These are phyloP conservation scores for Styphnolobium japonicum DNA, from an alignment of 306 rosid species.

Conservation along the genomic window DNA sequence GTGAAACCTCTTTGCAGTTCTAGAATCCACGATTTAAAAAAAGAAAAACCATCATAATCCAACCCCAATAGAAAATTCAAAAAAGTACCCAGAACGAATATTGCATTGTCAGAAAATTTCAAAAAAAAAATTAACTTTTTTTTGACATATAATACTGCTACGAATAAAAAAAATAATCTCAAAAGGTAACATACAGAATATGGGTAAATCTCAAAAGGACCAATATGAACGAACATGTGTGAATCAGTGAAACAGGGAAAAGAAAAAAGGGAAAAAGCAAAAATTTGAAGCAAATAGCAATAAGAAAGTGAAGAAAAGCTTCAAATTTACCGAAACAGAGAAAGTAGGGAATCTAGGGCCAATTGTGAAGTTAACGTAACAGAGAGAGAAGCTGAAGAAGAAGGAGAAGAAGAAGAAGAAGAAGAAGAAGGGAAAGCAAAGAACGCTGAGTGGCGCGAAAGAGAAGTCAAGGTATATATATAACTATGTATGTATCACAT, in stretches of 20 bases:
- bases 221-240: not conserved
- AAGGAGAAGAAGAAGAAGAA: no score
- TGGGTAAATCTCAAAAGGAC: not conserved
- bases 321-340: not conserved
- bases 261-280: not conserved
- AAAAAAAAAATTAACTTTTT: not conserved
- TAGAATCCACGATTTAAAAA: not conserved
- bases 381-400: not conserved
- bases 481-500: no score
- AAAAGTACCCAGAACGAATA: not conserved
- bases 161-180: not conserved
- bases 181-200: not conserved
- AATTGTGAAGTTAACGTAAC: not conserved
- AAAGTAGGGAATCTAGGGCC: not conserved
- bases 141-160: not conserved
- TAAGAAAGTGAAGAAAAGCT: not conserved
- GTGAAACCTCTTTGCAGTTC: not conserved
- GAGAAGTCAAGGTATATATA: not conserved
- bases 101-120: not conserved
- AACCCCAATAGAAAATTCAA: not conserved
- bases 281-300: not conserved
- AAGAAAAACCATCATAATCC: not conserved
- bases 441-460: slow-evolving; percentile 54
- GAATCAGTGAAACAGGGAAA: slow-evolving; percentile 7
- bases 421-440: not conserved